A percentile compares a stretch with the other conserved stretches of the same genome.
Conservation (phyloP, 768 basidiomycete genomes). For the Pisolithus orientalis region DNA sequence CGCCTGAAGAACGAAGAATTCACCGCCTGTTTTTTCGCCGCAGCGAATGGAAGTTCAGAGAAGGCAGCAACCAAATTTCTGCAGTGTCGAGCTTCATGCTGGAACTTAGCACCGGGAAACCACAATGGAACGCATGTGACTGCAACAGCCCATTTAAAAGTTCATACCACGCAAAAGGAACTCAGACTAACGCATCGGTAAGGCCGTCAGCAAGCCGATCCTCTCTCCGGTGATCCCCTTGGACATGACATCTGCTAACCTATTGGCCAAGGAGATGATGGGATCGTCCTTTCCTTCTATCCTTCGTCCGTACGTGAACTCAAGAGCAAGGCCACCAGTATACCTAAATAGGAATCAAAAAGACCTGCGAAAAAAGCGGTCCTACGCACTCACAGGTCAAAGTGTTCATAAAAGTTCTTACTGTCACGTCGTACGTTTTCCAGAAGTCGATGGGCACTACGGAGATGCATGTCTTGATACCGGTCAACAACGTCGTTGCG, state of each 20-base stretch:
- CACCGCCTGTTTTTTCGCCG: conserved; percentile 4
- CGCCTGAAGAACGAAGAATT: background rate
- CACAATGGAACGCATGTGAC: conserved; percentile 8
- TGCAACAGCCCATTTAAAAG: background rate
- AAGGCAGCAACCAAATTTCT: background rate
- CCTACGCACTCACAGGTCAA: conserved; percentile 1
- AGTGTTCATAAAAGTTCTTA: background rate
- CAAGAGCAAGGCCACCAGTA: background rate
- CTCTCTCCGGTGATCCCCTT: background rate
- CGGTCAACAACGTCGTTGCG: conserved; percentile 1
- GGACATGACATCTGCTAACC: background rate
- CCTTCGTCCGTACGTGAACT: conserved; percentile 3
- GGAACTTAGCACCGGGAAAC: conserved; percentile 9
- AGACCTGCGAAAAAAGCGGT: background rate
- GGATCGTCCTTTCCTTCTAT: conserved; percentile 5
- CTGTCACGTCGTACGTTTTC: background rate
- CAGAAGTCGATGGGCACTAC: conserved; percentile 1
- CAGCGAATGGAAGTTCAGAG: conserved; percentile 1
- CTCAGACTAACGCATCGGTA: conserved; percentile 6
- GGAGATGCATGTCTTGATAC: conserved; percentile 3
- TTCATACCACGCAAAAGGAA: background rate
- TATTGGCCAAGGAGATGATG: background rate
- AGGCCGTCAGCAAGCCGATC: conserved; percentile 1
- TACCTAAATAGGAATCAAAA: background rate
- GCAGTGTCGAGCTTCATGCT: background rate